phyloP scores from a whole-genome alignment of 2,329 filamentous ascomycete species.

The Endothia cerciana region DNA sequence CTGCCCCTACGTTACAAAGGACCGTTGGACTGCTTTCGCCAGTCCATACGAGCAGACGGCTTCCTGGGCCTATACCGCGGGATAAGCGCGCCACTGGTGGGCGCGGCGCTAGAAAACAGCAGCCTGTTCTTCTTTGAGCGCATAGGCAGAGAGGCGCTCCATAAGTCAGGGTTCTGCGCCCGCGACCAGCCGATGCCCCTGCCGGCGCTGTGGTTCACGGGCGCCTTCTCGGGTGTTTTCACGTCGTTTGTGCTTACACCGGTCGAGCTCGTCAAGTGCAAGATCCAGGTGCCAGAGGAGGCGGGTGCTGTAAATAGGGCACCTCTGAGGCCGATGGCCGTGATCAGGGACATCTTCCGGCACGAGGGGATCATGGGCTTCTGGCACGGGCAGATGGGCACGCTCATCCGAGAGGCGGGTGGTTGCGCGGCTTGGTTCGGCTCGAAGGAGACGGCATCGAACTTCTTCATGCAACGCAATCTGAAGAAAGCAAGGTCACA shows the following conservation, averaged over 20 bases:
- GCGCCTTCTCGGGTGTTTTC: constrained; percentile 84
- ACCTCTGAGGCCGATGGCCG: constrained; percentile 65
- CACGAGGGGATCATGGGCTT: constrained; percentile 85
- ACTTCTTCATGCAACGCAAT: constrained; percentile 67
- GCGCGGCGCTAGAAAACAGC: constrained; percentile 90
- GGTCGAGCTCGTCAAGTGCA: constrained; percentile 97
- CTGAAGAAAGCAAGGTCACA: constrained; percentile 45
- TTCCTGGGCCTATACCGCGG: constrained; percentile 84
- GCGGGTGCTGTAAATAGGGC: constrained; percentile 45
- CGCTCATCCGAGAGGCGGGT: constrained; percentile 89
- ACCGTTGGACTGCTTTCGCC: constrained; percentile 89
- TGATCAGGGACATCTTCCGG: constrained; percentile 79
- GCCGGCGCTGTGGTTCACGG: constrained; percentile 75
- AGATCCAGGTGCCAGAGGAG: constrained; percentile 79
- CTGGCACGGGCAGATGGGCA: constrained; percentile 94
- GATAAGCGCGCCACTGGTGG: constrained; percentile 86
- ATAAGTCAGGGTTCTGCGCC: constrained; percentile 52
- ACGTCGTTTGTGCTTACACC: constrained; percentile 92
- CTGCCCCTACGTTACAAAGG: constrained; percentile 81
- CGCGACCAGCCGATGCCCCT: constrained; percentile 69
- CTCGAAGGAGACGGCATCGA: constrained; percentile 78
- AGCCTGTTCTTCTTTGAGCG: constrained; percentile 92
- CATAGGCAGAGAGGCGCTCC: constrained; percentile 69
- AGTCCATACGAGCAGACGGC: constrained; percentile 82
- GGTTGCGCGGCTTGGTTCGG: constrained; percentile 96